phyloP scores from a whole-genome alignment of 352 stramenopile genomes.

The Phytophthora foliorum region DNA sequence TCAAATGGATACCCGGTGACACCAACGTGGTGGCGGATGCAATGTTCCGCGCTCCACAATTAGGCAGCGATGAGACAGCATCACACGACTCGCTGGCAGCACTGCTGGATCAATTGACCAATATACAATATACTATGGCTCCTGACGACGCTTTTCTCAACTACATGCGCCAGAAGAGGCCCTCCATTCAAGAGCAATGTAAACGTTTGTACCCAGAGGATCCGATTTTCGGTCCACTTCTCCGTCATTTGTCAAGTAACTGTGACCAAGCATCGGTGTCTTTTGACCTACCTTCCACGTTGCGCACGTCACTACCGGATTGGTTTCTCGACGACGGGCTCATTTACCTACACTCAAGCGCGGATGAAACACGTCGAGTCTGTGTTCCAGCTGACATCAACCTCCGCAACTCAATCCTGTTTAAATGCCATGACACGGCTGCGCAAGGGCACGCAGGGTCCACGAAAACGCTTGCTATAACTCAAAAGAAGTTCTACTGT shows the following conservation, averaged over 20 bases:
- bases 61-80: not conserved
- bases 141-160: not conserved
- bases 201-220: not conserved
- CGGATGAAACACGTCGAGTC: not conserved
- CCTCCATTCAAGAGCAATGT: not conserved
- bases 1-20: not conserved
- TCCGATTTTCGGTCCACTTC: not conserved
- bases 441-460: not conserved
- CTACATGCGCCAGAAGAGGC: not conserved
- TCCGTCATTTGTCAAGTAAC: not conserved
- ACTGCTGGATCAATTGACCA: not conserved
- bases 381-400: not conserved
- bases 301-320: not conserved
- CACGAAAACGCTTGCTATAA: not conserved
- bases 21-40: not conserved
- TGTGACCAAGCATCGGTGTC: not conserved
- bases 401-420: not conserved
- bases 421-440: not conserved
- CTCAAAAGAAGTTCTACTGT: constrained; percentile 2
- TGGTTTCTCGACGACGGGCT: not conserved
- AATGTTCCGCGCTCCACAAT: not conserved
- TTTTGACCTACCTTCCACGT: not conserved
- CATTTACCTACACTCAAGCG: not conserved
- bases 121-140: not conserved
- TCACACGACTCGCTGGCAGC: not conserved